Evolutionary conservation across 2,329 filamentous ascomycete genomes (phyloP).

Genomic region (Cordyceps pruinosa): DNA sequence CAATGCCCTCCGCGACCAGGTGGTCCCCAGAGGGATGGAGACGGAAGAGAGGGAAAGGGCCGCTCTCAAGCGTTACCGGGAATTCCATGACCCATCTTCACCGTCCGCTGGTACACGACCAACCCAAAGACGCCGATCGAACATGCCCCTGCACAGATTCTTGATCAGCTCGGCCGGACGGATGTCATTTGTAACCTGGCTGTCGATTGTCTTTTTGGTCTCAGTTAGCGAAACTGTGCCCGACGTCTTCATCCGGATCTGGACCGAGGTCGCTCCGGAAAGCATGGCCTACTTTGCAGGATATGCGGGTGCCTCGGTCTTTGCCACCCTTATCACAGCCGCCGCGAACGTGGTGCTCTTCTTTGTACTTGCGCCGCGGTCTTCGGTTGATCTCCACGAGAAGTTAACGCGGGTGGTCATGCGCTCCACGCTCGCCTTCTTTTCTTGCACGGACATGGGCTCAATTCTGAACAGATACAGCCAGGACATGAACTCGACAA

Average conservation of each 20-base stretch:
- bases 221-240: not conserved
- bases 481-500: constrained; percentile 17
- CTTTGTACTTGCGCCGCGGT: not conserved
- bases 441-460: not conserved
- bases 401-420: not conserved
- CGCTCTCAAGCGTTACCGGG: not conserved
- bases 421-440: not conserved
- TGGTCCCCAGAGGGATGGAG: too few species aligned
- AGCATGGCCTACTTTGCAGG: not conserved
- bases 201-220: not conserved
- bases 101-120: not conserved
- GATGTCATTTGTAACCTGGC: not conserved
- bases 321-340: not conserved
- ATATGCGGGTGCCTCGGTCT: not conserved
- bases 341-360: not conserved
- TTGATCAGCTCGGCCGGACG: not conserved
- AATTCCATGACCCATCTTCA: not conserved
- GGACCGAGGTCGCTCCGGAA: not conserved
- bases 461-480: not conserved
- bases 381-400: not conserved
- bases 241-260: not conserved
- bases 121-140: not conserved
- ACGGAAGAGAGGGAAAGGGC: not conserved
- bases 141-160: not conserved
- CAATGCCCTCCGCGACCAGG: not conserved